A percentile compares a stretch with the other conserved stretches of the same genome.
Conservation (phyloP, 768 basidiomycete genomes). For the Tricholoma matsutake region DNA sequence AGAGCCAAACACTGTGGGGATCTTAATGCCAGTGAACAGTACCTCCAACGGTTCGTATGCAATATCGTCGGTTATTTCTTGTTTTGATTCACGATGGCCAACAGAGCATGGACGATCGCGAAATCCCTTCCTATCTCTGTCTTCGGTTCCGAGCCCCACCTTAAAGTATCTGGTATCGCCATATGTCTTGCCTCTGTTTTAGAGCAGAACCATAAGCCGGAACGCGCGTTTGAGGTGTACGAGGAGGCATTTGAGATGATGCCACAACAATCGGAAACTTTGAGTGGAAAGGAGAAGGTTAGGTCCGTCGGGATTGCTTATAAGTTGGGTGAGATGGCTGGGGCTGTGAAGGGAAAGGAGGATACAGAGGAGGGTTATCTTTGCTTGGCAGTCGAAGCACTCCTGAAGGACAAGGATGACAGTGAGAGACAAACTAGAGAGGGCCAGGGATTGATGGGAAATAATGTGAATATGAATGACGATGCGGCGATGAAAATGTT, state of each 20-base stretch:
- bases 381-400: slow-evolving; percentile 39
- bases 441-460: not conserved
- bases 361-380: slow-evolving; percentile 45
- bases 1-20: slow-evolving; percentile 60
- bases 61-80: not conserved
- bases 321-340: slow-evolving; percentile 43
- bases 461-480: slow-evolving; percentile 13
- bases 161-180: slow-evolving; percentile 69
- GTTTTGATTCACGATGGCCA: slow-evolving; percentile 12
- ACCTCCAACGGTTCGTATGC: slow-evolving; percentile 48
- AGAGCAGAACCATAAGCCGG: slow-evolving; percentile 37
- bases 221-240: slow-evolving; percentile 39
- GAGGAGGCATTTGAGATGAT: slow-evolving; percentile 32
- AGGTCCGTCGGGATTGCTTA: slow-evolving; percentile 39
- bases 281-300: slow-evolving; percentile 30
- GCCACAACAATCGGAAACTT: slow-evolving; percentile 18
- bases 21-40: slow-evolving; percentile 45
- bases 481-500: slow-evolving; percentile 46
- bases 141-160: slow-evolving; percentile 46
- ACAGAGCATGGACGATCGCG: slow-evolving; percentile 56
- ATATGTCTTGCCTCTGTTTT: slow-evolving; percentile 56
- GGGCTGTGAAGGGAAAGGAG: slow-evolving; percentile 26
- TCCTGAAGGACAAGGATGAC: slow-evolving; percentile 32
- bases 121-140: slow-evolving; percentile 37
- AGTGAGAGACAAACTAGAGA: slow-evolving; percentile 5